Evolutionary conservation across 306 rosid species (phyloP), one percentile per base, ranked within the genome.

Genomic region (Vigna radiata): DNA sequence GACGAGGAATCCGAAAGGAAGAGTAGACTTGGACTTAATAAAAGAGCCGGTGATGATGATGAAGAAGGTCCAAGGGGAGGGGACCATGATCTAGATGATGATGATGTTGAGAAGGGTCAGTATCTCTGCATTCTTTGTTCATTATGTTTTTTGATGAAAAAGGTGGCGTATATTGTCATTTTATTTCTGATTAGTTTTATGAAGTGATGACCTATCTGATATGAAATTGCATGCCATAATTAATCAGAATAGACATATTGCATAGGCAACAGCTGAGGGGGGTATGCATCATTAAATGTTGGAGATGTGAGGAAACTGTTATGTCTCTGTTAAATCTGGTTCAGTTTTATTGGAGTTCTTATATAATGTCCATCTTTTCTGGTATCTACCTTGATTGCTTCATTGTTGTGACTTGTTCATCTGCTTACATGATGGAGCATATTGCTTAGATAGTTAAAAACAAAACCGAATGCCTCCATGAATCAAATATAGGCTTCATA

Each of bases 11-110:
- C 79, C 17, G 87, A 81, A 2, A 87, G 97, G 87, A 94, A 88
- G 82, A 89, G 58, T 64, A 89, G 92, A 82, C 90, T 88, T 82
- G 91, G 88, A 8, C 88, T 90, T 60, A 84, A 84, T 77, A 94
- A 88, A 82, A 88, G 80, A 73, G 68, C 61, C n/a, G 93, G 87
- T 17, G 95, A 79, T 31, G 98, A 93, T 58, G 98, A 93, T 27
- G 97, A 93, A 4, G 97, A 91, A 85, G 97, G 92, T 80, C 84
- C 86, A 33, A 87, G 83, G 80, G 93, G 87, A 69, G 91, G 89
- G 16, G 97, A 93, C 77, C 89, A 43, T 68, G 98, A 93, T 85
- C n/a, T 89, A 76, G 98, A 93, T 18, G 97, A 91, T 16, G 95
- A 88, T 65, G 95, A 91, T 76, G 70, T 87, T 69, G 96, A 93